phyloP scores from a whole-genome alignment of 192 early-diverging fungal species.

The Gamsiella multidivaricata region DNA sequence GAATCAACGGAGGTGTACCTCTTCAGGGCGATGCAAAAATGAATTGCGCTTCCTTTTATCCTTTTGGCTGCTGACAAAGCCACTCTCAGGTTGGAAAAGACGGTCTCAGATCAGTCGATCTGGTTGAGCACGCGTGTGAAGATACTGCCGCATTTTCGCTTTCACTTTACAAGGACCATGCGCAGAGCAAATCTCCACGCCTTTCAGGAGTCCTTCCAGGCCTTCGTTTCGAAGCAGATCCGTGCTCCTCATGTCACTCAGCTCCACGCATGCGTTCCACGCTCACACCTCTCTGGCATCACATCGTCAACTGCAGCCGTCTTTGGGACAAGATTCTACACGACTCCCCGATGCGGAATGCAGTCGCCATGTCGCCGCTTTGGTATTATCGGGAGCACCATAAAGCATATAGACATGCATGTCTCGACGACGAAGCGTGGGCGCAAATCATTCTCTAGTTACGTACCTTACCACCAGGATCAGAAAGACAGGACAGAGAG shows the following conservation, averaged over 20 bases:
- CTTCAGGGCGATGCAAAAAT: background rate
- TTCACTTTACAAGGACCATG: background rate
- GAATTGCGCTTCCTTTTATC: no score
- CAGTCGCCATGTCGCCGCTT: background rate
- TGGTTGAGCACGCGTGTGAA: no score
- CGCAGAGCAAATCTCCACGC: background rate
- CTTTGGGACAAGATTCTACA: background rate
- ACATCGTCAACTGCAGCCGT: background rate
- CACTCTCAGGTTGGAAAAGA: background rate
- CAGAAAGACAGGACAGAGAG: background rate
- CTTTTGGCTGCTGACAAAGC: conserved; percentile 13
- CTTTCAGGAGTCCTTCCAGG: background rate
- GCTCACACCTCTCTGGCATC: background rate
- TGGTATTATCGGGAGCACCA: background rate
- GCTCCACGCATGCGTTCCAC: background rate
- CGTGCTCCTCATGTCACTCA: background rate
- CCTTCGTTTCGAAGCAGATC: background rate
- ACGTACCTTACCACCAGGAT: background rate
- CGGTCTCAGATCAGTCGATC: no score
- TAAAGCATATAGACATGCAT: background rate
- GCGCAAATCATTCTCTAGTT: conserved; percentile 3
- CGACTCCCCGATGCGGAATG: background rate
- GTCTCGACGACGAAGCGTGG: background rate
- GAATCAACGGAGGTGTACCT: background rate
- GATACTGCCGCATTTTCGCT: no score